phyloP scores from a whole-genome alignment of 2,329 filamentous ascomycete genomes.

The Calycina marina region DNA sequence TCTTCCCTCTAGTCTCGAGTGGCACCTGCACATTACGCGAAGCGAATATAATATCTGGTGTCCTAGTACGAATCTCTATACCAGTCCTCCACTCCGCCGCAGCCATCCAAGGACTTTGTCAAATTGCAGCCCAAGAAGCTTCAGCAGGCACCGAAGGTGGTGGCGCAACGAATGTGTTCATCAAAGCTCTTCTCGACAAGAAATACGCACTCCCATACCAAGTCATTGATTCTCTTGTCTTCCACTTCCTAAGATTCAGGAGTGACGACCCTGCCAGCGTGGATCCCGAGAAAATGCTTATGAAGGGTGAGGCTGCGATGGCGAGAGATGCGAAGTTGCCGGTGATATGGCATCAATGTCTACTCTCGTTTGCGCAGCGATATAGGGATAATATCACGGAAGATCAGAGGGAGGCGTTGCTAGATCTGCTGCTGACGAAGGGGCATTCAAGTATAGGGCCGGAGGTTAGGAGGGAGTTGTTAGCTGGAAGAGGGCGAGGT shows the following conservation, averaged over 20 bases:
- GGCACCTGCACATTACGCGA: constrained; percentile 87
- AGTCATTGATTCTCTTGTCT: constrained; percentile 86
- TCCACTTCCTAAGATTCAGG: constrained; percentile 88
- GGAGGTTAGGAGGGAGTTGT: constrained; percentile 75
- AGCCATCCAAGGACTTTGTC: constrained; percentile 80
- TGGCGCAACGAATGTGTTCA: constrained; percentile 88
- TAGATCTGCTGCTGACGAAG: constrained; percentile 73
- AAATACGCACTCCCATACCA: constrained; percentile 93
- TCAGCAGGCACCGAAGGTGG: constrained; percentile 71
- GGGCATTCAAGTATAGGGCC: constrained; percentile 83
- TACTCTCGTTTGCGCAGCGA: constrained; percentile 82
- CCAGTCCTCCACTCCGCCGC: constrained; percentile 87
- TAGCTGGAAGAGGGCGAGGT: constrained; percentile 59
- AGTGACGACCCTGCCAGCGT: constrained; percentile 47
- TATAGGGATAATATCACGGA: constrained; percentile 96
- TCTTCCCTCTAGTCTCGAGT: constrained; percentile 76
- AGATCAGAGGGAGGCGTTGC: constrained; percentile 78
- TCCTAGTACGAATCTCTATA: constrained; percentile 71
- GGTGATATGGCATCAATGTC: constrained; percentile 90
- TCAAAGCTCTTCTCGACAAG: constrained; percentile 86
- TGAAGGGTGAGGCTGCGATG: constrained; percentile 31
- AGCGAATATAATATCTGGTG: constrained; percentile 79
- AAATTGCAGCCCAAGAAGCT: constrained; percentile 85
- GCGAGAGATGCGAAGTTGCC: constrained; percentile 56
- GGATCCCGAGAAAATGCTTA: constrained; percentile 33